phyloP scores from a whole-genome alignment of 2,329 filamentous ascomycete genomes.

The Plectosphaerella cucumerina region DNA sequence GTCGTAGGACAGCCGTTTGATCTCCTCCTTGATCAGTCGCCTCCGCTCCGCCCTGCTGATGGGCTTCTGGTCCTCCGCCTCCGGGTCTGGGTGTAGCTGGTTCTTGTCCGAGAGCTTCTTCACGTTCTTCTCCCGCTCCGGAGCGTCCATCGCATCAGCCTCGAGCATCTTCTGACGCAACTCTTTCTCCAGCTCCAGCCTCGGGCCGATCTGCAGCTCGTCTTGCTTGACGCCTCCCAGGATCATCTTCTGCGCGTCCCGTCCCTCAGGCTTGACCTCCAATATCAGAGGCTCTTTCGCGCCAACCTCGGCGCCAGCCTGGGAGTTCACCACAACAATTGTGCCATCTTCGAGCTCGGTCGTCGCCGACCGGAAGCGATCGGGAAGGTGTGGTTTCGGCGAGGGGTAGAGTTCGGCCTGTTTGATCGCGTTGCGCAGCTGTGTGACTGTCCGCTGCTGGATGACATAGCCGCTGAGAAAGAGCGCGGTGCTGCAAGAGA shows the following conservation, averaged over 20 bases:
- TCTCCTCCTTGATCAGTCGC: slow-evolving; percentile 54
- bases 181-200: slow-evolving; percentile 21
- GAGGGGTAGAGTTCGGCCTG: slow-evolving; percentile 39
- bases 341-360: slow-evolving; percentile 44
- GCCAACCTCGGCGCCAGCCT: slow-evolving; percentile 22
- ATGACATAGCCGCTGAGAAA: slow-evolving; percentile 86
- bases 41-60: slow-evolving; percentile 50
- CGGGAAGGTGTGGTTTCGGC: slow-evolving; percentile 46
- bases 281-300: slow-evolving; percentile 20
- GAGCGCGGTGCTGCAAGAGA: slow-evolving; percentile 74
- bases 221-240: slow-evolving; percentile 11
- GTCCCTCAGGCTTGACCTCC: slow-evolving; percentile 27
- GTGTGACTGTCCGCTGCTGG: slow-evolving; percentile 79
- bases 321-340: slow-evolving; percentile 32
- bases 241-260: slow-evolving; percentile 18
- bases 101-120: slow-evolving; percentile 6
- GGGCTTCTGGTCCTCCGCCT: slow-evolving; percentile 37
- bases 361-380: slow-evolving; percentile 41
- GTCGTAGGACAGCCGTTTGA: slow-evolving; percentile 40
- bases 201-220: slow-evolving; percentile 9
- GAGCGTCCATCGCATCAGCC: slow-evolving; percentile 11
- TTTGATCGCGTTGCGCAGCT: slow-evolving; percentile 70
- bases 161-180: slow-evolving; percentile 24
- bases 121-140: slow-evolving; percentile 12
- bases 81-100: slow-evolving; percentile 27